A percentile compares a stretch with the other conserved stretches of the same genome.
phyloP scores from a whole-genome alignment of 345 rosid genomes.

The Raphanus raphanistrum region DNA sequence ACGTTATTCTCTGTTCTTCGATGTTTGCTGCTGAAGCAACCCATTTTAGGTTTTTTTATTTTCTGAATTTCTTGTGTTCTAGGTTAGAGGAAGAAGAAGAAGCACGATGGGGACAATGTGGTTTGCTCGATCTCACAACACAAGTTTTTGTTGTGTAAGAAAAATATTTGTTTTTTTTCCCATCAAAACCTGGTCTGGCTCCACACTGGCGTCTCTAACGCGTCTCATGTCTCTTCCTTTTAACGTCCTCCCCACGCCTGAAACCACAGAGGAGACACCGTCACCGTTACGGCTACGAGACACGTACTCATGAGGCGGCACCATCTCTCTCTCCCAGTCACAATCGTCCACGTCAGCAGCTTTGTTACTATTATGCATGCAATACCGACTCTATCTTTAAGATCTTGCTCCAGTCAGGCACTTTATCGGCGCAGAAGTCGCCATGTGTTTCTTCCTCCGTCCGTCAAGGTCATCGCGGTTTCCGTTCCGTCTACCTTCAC shows the following conservation, averaged over 20 bases:
- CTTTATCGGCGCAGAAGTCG: slow-evolving; percentile 82
- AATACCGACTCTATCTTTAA: slow-evolving; percentile 57
- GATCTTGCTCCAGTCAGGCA: slow-evolving; percentile 88
- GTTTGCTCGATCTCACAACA: slow-evolving; percentile 14
- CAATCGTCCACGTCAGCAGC: slow-evolving; percentile 47
- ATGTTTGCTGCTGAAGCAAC: slow-evolving; percentile 58
- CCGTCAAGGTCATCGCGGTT: background rate
- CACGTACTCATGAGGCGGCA: slow-evolving; percentile 91
- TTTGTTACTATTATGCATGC: slow-evolving; percentile 45
- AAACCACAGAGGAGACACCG: slow-evolving; percentile 63
- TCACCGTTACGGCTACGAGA: slow-evolving; percentile 58
- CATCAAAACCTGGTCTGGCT: slow-evolving; percentile 75
- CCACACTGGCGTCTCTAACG: slow-evolving; percentile 91
- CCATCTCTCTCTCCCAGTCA: slow-evolving; percentile 50
- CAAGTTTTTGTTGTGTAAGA: background rate
- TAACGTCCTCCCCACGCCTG: slow-evolving; percentile 87
- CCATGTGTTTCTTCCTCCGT: slow-evolving; percentile 48
- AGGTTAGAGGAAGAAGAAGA: slow-evolving; percentile 14
- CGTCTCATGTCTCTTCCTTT: slow-evolving; percentile 93
- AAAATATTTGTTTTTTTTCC: slow-evolving; percentile 21
- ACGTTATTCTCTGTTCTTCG: slow-evolving; percentile 30
- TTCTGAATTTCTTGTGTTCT: slow-evolving; percentile 22
- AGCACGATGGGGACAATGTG: slow-evolving; percentile 3
- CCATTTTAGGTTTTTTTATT: slow-evolving; percentile 40
- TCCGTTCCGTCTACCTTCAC: background rate